Conservation (phyloP, 2,329 filamentous ascomycete species). For the Nothophoma quercina region DNA sequence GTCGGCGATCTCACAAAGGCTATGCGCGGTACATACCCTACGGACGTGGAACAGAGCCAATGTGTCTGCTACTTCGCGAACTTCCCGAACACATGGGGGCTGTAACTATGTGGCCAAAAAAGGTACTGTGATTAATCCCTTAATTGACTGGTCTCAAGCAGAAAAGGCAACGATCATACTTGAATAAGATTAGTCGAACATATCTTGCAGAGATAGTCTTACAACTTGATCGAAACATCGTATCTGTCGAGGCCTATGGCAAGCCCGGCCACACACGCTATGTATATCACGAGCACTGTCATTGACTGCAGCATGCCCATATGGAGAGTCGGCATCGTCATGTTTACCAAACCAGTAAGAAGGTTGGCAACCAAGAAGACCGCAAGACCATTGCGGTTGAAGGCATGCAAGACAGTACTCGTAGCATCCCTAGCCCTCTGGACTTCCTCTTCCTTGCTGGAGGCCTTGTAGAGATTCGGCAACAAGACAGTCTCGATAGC, state of each 20-base stretch:
- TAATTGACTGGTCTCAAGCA: too few relatives aligned
- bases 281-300: conserved; percentile 78
- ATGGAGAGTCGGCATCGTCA: conserved; percentile 83
- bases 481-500: conserved; percentile 81
- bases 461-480: conserved; percentile 70
- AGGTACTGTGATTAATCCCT: too few relatives aligned
- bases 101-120: too few relatives aligned
- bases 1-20: too few relatives aligned
- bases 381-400: conserved; percentile 86
- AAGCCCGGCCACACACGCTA: conserved; percentile 68
- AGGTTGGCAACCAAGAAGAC: conserved; percentile 90
- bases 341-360: conserved; percentile 86
- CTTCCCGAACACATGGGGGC: too few relatives aligned
- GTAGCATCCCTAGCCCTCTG: conserved; percentile 74
- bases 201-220: too few relatives aligned
- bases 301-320: conserved; percentile 71
- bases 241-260: conserved; percentile 72
- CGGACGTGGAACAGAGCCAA: too few relatives aligned
- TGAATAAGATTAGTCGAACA: too few relatives aligned
- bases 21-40: too few relatives aligned
- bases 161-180: too few relatives aligned
- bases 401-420: conserved; percentile 80
- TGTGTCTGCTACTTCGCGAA: too few relatives aligned
- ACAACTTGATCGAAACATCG: conserved; percentile 76
- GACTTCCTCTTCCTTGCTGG: conserved; percentile 63